Conservation (phyloP, 164 flowering plant species). For the Taxillus chinensis region DNA sequence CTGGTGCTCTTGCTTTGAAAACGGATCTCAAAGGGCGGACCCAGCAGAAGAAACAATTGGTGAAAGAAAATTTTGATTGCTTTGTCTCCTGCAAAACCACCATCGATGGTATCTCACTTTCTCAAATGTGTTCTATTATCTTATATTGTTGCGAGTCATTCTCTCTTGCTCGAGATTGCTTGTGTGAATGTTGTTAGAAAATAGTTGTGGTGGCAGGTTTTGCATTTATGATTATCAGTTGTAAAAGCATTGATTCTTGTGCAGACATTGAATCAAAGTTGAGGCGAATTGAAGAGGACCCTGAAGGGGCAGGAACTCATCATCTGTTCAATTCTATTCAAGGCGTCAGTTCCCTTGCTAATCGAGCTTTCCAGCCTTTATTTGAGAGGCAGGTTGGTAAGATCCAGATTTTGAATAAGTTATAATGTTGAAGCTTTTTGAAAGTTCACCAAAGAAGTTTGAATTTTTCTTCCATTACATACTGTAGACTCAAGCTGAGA, state of each 20-base stretch:
- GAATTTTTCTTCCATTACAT: slow-evolving; percentile 7
- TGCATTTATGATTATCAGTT: too few species aligned
- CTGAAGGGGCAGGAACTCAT: slow-evolving; percentile 95
- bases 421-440: slow-evolving; percentile 5
- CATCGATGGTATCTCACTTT: slow-evolving; percentile 68
- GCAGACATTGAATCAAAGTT: slow-evolving; percentile 93
- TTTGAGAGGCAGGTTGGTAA: slow-evolving; percentile 93
- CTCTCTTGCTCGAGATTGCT: not conserved
- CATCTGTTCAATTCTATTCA: slow-evolving; percentile 65
- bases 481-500: slow-evolving; percentile 92
- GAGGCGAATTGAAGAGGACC: slow-evolving; percentile 94
- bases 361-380: slow-evolving; percentile 81
- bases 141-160: not conserved
- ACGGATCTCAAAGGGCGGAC: slow-evolving; percentile 87
- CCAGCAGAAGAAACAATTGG: slow-evolving; percentile 84
- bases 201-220: not conserved
- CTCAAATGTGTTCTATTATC: not conserved
- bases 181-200: not conserved
- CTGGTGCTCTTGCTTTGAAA: slow-evolving; percentile 84
- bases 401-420: slow-evolving; percentile 7
- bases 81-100: slow-evolving; percentile 99
- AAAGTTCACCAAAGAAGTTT: not conserved
- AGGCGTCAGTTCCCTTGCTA: slow-evolving; percentile 68
- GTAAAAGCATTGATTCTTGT: slow-evolving; percentile 5
- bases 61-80: slow-evolving; percentile 98